Evolutionary conservation across 1,284 basidiomycete genomes (phyloP), one percentile per base, ranked within the genome.

Genomic region (Leccinum pachyderme): DNA sequence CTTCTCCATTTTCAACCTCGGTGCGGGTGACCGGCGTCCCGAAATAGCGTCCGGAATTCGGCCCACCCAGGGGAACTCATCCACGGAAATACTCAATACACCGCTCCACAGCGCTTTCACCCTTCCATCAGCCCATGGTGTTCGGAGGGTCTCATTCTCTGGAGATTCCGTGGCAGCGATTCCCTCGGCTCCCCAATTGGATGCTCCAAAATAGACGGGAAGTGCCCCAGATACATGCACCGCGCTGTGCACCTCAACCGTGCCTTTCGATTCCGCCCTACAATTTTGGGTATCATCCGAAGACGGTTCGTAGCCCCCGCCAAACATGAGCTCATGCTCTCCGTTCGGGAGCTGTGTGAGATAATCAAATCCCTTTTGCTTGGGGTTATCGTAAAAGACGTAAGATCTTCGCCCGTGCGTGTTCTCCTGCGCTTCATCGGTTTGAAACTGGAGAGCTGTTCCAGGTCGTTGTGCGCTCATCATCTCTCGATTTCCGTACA

Each of bases 381-480:
- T 28, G 47, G 69, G 61, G n/a, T 69, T 73, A 7, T 79, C 75
- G 63, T 79, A 83, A 65, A 89, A 82, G 31, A 86, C 73, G 65
- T 82, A 87, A 5, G 83, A 80, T 22, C 84, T 78, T 11, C 45
- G 57, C 25, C 73, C 81, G 33, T 67, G 58, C 53, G 11, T 13
- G 15, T 62, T 68, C 18, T 71, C 72, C 27, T 49, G 45, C 22
- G 61, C 56, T 1, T 61, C 45, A n/a, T 60, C 52, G 5, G 72
- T 72, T 50, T 70, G 51, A 39, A 69, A 59, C 61, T 61, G 78
- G 70, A 46, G 77, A 66, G 59, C 55, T 18, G 47, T 60, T 31
- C 60, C 81, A 73, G 32, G 87, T 76, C 79, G 74, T 63, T 90
- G 85, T 0, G 87, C 84, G 47, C 83, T 81, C 81, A 89, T 88